Conservation (phyloP, 805 yeast species). For the Candida hungchunana region DNA sequence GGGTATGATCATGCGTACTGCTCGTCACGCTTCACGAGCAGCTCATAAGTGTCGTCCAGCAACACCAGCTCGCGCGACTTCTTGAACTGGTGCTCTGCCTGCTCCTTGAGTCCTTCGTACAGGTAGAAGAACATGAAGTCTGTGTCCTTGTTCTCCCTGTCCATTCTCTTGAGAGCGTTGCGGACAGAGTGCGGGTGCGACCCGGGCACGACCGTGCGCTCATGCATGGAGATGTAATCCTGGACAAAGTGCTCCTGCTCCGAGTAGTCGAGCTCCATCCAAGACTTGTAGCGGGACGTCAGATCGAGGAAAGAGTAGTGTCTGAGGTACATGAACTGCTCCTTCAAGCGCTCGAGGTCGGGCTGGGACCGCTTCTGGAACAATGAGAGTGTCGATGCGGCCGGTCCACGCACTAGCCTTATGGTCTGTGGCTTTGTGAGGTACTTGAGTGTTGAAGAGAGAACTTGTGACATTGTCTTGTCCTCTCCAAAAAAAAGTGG, state of each 20-base stretch:
- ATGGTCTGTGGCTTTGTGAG: conserved; percentile 13
- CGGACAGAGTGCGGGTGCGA: conserved; percentile 11
- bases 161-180: conserved; percentile 12
- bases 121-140: conserved; percentile 16
- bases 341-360: conserved; percentile 6
- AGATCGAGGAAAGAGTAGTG: conserved; percentile 10
- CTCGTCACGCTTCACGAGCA: no score
- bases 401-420: conserved; percentile 8
- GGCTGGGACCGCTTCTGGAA: conserved; percentile 7
- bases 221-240: conserved; percentile 8
- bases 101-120: conserved; percentile 14
- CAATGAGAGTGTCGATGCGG: conserved; percentile 10
- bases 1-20: neutral
- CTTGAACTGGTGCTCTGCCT: conserved; percentile 11
- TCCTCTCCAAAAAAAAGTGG: neutral
- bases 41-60: conserved; percentile 10
- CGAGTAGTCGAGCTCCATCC: conserved; percentile 14
- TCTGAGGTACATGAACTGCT: conserved; percentile 12
- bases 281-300: conserved; percentile 15
- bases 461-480: conserved; percentile 1
- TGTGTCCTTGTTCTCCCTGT: conserved; percentile 15
- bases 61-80: conserved; percentile 6
- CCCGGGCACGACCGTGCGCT: conserved; percentile 9
- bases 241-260: conserved; percentile 11
- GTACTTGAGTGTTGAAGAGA: conserved; percentile 14